Conservation (phyloP, 768 basidiomycete species). For the Macrolepiota albuminosa region DNA sequence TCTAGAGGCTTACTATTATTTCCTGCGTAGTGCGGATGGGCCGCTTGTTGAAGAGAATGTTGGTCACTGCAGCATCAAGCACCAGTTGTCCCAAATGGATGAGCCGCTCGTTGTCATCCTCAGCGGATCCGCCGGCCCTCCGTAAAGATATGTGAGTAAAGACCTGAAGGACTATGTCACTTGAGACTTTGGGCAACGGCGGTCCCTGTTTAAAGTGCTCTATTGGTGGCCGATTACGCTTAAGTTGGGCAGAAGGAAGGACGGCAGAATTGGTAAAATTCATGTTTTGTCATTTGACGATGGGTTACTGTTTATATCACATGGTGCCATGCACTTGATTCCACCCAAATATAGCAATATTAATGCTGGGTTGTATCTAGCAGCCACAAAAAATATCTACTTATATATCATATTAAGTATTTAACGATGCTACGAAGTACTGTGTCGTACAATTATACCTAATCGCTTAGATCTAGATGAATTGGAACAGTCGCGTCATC, state of each 20-base stretch:
- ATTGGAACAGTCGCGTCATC: conserved; percentile 13
- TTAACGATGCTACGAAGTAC: neutral
- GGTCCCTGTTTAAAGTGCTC: conserved; percentile 22
- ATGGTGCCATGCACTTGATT: neutral
- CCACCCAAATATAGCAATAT: neutral
- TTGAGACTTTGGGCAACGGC: conserved; percentile 41
- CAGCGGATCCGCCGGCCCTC: conserved; percentile 28
- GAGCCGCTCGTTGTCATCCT: conserved; percentile 54
- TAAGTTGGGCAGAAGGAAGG: conserved; percentile 12
- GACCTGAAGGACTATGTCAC: conserved; percentile 58
- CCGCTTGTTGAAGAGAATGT: conserved; percentile 41
- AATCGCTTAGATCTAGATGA: conserved; percentile 18
- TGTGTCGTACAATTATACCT: neutral
- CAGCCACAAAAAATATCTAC: neutral
- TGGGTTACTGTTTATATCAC: conserved; percentile 13
- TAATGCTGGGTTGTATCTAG: neutral
- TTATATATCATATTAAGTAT: neutral
- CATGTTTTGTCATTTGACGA: conserved; percentile 11
- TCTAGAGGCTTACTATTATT: conserved; percentile 37
- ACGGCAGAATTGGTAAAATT: conserved; percentile 10
- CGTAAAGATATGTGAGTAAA: conserved; percentile 67
- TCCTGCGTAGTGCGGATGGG: conserved; percentile 45
- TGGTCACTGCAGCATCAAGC: conserved; percentile 42
- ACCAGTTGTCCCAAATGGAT: conserved; percentile 44
- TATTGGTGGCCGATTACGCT: conserved; percentile 14